Evolutionary conservation across 2,329 filamentous ascomycete genomes (phyloP), one percentile per base, ranked within the genome.

Genomic region (Laburnicola sp.): DNA sequence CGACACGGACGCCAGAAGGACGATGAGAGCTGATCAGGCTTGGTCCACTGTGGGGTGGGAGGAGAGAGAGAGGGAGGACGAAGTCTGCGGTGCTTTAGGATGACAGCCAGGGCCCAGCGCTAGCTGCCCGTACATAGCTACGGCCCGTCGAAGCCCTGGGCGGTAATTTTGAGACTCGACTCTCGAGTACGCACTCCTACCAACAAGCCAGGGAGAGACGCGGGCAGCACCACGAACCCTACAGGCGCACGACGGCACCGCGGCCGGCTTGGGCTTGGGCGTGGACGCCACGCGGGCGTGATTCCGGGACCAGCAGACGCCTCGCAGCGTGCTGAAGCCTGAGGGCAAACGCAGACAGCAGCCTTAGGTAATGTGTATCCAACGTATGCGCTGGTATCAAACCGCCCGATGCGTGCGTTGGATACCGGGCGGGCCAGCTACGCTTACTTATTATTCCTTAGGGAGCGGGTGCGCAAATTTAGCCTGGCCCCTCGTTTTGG

Each of bases 41-140:
- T 48, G 56, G 52, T 64, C 60, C 62, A 64, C 59, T 68, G 70
- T 71, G 70, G 68, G 69, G 69, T 65, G 57, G 62, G 60, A 54
- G 59, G 60, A 65, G 64, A 55, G 57, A 50, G 62, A 54, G 57
- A 53, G 52, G 51, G 53, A 57, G 53, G 57, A 60, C 51, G 58
- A 60, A 52, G 58, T 60, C 60, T 59, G 65, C 58, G 53, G 63
- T 58, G 52, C 58, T 56, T 63, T 62, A 63, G 62, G 57, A 52
- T 51, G 56, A 54, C 61, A 10, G 35, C 38, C 48, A 55, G 51
- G 43, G 52, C 45, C 40, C 39, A 46, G 40, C 45, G 51, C 46
- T 16, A 16, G 16, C 16, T 16, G 16, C 16, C 16, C 16, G 16
- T 16, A 16, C 43, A 50, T 45, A 37, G 44, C 41, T 51, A 58